These are phyloP conservation scores for Fusarium foetens DNA, from an alignment of 2,329 filamentous ascomycete genomes.

Conservation along the genomic window DNA sequence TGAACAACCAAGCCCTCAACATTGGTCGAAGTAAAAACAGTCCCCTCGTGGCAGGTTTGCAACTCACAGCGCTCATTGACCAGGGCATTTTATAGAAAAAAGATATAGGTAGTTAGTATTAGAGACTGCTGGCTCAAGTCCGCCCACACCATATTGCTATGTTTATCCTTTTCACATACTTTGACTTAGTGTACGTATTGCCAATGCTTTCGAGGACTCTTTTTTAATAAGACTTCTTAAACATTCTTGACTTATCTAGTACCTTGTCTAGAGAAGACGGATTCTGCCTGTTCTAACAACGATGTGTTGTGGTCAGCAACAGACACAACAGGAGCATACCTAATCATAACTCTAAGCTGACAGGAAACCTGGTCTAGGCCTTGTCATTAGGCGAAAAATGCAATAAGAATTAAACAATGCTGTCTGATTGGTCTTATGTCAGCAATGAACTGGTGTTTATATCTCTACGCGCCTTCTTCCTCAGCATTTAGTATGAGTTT, in stretches of 20 bases:
- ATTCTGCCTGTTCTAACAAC: background rate
- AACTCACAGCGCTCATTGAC: background rate
- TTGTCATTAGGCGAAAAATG: background rate
- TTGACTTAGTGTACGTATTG: background rate
- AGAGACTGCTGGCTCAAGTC: background rate
- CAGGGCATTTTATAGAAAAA: background rate
- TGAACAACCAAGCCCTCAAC: background rate
- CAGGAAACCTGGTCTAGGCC: background rate
- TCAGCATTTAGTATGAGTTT: background rate
- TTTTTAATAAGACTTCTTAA: background rate
- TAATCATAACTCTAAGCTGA: background rate
- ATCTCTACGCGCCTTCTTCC: background rate
- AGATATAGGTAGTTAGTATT: background rate
- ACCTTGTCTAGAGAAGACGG: background rate
- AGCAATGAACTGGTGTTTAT: background rate
- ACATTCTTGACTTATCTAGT: background rate
- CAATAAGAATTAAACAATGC: background rate
- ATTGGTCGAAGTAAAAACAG: background rate
- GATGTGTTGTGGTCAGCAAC: slow-evolving; percentile 5
- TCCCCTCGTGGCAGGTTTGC: too few species aligned
- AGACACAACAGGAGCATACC: background rate
- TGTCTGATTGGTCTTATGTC: background rate
- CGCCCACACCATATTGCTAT: background rate
- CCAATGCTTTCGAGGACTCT: background rate
- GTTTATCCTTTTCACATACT: background rate